These are phyloP conservation scores for Agastache rugosa DNA, from an alignment of 257 asterid genomes.

Conservation along the genomic window DNA sequence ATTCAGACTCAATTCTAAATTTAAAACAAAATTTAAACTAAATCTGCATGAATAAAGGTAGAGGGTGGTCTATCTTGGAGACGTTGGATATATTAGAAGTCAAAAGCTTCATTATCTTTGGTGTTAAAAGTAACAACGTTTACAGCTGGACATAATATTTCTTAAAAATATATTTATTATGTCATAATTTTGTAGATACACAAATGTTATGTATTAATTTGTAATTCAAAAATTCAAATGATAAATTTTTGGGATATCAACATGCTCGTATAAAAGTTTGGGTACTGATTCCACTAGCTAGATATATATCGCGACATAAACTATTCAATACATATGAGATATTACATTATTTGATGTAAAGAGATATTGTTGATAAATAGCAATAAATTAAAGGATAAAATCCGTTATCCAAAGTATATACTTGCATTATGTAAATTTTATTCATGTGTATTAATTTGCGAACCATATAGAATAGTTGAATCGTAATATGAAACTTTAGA, in stretches of 20 bases:
- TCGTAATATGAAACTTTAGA: too few relatives aligned
- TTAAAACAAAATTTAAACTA: too few relatives aligned
- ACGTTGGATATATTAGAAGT: not conserved
- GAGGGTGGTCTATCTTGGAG: too few relatives aligned
- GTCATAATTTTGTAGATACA: not conserved
- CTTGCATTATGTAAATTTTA: too few relatives aligned
- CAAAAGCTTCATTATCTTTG: not conserved
- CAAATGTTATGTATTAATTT: not conserved
- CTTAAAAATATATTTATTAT: too few relatives aligned
- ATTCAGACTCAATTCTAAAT: not conserved
- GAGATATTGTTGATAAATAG: not conserved
- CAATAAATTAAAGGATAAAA: too few relatives aligned
- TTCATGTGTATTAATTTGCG: too few relatives aligned
- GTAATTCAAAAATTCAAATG: not conserved
- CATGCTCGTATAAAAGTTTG: not conserved
- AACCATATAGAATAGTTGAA: too few relatives aligned
- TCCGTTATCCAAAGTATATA: too few relatives aligned
- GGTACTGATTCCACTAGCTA: not conserved
- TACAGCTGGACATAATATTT: not conserved
- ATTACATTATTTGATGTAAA: not conserved
- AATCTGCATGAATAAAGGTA: not conserved
- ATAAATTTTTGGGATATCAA: not conserved
- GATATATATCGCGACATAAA: not conserved
- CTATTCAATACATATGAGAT: not conserved
- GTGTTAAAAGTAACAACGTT: not conserved